Conservation (phyloP, 129 eudicot genomes). For the Helichrysum umbraculigerum region DNA sequence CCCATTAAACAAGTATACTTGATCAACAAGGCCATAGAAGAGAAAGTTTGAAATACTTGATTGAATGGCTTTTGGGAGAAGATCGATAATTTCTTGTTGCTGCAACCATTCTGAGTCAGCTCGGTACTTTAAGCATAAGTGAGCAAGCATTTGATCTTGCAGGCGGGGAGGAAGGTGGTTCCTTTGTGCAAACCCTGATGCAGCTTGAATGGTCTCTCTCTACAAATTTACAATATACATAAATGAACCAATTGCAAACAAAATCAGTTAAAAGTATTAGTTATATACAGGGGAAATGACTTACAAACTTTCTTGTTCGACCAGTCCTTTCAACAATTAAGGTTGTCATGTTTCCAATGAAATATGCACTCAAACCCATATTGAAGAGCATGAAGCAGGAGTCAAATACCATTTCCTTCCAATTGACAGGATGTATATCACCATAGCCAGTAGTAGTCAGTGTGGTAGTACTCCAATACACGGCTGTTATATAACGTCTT, state of each 20-base stretch:
- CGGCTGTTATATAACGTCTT: conserved; percentile 39
- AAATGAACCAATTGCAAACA: conserved; percentile 11
- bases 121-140: conserved; percentile 56
- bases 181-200: conserved; percentile 65
- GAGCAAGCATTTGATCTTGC: conserved; percentile 69
- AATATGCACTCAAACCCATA: conserved; percentile 59
- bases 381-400: conserved; percentile 58
- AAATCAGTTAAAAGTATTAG: background rate
- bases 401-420: conserved; percentile 54
- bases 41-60: conserved; percentile 58
- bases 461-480: conserved; percentile 76
- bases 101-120: conserved; percentile 74
- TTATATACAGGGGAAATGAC: conserved; percentile 28
- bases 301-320: conserved; percentile 68
- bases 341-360: conserved; percentile 86
- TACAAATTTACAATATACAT: conserved; percentile 23
- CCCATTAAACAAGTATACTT: conserved; percentile 62
- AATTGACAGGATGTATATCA: conserved; percentile 65
- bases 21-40: conserved; percentile 51
- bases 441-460: conserved; percentile 71
- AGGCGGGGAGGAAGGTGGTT: conserved; percentile 59
- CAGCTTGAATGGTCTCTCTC: conserved; percentile 73
- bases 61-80: conserved; percentile 67
- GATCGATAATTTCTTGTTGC: conserved; percentile 67
- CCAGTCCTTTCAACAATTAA: conserved; percentile 69